A percentile compares a stretch with the other conserved stretches of the same genome.
These are phyloP conservation scores for Nicotiana rustica DNA, from an alignment of 305 asterid genomes.

Conservation along the genomic window DNA sequence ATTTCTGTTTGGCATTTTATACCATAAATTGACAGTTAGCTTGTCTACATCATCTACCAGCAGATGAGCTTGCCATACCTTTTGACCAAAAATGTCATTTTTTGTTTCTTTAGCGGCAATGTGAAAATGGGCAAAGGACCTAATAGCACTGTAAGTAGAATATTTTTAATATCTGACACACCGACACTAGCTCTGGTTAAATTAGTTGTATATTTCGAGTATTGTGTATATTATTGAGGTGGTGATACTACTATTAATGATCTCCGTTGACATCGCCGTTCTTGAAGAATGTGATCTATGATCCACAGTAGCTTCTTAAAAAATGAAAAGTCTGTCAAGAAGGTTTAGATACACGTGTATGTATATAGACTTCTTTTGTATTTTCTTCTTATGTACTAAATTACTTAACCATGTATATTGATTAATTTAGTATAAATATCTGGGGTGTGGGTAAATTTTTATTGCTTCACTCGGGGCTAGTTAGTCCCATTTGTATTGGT, in stretches of 20 bases:
- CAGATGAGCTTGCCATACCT: background rate
- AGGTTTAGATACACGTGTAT: background rate
- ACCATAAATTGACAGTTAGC: background rate
- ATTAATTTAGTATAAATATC: background rate
- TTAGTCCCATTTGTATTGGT: background rate
- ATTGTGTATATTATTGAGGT: slow-evolving; percentile 37
- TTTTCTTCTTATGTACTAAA: background rate
- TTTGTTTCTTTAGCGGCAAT: slow-evolving; percentile 11
- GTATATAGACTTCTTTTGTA: too few relatives aligned
- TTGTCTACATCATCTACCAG: background rate
- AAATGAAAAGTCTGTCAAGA: background rate
- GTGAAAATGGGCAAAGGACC: background rate
- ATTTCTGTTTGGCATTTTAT: slow-evolving; percentile 7
- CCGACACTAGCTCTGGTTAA: slow-evolving; percentile 46
- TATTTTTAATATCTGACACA: slow-evolving; percentile 32
- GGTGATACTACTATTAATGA: slow-evolving; percentile 38
- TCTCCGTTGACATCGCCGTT: slow-evolving; percentile 41
- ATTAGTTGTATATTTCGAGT: slow-evolving; percentile 38
- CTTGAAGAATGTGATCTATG: slow-evolving; percentile 26
- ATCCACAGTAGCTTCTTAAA: background rate
- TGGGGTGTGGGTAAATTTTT: background rate
- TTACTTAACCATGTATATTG: background rate
- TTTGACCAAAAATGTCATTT: slow-evolving; percentile 1
- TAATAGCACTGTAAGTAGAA: background rate
- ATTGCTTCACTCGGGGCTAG: background rate